Evolutionary conservation across 108 stramenopile genomes (phyloP), one percentile per base, ranked within the genome.

Genomic region (Epipyxis sp.): DNA sequence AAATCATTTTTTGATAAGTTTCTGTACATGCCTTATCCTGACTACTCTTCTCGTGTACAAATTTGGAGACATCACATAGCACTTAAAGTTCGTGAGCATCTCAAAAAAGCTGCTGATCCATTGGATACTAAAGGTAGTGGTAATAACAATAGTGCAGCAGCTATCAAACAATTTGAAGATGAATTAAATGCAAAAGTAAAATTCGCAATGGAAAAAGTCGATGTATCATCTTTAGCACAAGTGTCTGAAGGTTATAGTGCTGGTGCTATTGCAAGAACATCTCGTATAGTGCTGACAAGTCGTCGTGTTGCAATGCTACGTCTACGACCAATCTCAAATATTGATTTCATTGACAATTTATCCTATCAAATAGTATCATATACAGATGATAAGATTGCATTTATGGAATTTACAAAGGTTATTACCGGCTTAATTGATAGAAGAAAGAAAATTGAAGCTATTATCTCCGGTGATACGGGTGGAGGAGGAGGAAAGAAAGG

Each of bases 191-290:
- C 20, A 32, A 37, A 29, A 10, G 34, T 74, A 10, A 37, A 32
- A 6, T 34, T 57, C 10, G 44, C 41, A 13, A 27, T 74, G 27
- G 71, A 74, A 29, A 34, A 29, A 59, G 59, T 91, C 35, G 89
- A 92, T 69, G 78, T 90, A 69, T 85, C 80, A 65, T 85, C 87
- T 54, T 79, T 92, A 59, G 87, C 90, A 2, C 80, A 82, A 40
- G 78, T 92, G 42, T 90, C 89, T 0, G 88, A 90, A 69, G 91
- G 92, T 35, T 91, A 89, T 83, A 87, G 84, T 40, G 87, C 89
- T 6, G 91, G 91, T 27, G 76, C 83, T 59, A 91, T 92, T 50
- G 57, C 57, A 27, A 76, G 44, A 20, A 72, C 86, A 43, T 88
- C 90, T 3, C 67, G 69, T 59, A 62, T 59, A 6, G 82, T 85